Percentiles rank a stretch among this genome's conserved stretches.
Evolutionary conservation across 2,329 filamentous ascomycete genomes (phyloP).

Genomic region (Penicillium sp.): DNA sequence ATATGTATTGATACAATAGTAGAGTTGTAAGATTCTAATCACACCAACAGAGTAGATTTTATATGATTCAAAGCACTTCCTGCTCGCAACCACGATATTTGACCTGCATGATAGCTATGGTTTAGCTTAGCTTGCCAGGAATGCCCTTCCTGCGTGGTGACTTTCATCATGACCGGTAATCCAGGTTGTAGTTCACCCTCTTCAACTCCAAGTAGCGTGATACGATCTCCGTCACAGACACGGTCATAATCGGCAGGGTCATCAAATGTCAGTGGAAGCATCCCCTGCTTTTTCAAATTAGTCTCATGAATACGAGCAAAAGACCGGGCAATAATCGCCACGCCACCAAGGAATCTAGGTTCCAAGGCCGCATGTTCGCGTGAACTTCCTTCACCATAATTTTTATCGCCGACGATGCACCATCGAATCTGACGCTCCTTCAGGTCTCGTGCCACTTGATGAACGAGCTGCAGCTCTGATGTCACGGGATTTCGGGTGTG

Average conservation of each 20-base stretch:
- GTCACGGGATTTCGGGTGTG: constrained; percentile 15
- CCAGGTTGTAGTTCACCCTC: constrained; percentile 24
- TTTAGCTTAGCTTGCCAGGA: constrained; percentile 28
- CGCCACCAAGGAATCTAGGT: constrained; percentile 91
- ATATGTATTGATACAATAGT: too few relatives aligned
- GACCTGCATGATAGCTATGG: constrained; percentile 30
- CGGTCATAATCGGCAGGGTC: constrained; percentile 97
- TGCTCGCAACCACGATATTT: constrained; percentile 30
- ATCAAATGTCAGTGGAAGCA: constrained; percentile 94
- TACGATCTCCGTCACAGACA: constrained; percentile 53
- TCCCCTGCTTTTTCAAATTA: constrained; percentile 99
- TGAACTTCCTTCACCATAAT: constrained; percentile 96
- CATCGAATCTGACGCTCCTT: constrained; percentile 93
- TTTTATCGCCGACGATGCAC: constrained; percentile 98
- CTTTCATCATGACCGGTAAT: constrained; percentile 27
- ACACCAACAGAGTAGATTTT: too few relatives aligned
- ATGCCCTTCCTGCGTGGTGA: constrained; percentile 21
- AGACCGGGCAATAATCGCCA: constrained; percentile 90
- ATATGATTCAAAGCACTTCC: constrained; percentile 36
- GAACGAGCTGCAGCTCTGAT: constrained; percentile 73
- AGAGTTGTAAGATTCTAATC: too few relatives aligned
- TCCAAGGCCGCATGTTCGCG: constrained; percentile 98
- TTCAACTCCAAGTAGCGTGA: constrained; percentile 19
- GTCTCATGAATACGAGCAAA: constrained; percentile 99
- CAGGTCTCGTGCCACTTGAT: constrained; percentile 92